Evolutionary conservation across 176 grass and related monocot genomes (phyloP).

Genomic region (Oryza brachyantha): DNA sequence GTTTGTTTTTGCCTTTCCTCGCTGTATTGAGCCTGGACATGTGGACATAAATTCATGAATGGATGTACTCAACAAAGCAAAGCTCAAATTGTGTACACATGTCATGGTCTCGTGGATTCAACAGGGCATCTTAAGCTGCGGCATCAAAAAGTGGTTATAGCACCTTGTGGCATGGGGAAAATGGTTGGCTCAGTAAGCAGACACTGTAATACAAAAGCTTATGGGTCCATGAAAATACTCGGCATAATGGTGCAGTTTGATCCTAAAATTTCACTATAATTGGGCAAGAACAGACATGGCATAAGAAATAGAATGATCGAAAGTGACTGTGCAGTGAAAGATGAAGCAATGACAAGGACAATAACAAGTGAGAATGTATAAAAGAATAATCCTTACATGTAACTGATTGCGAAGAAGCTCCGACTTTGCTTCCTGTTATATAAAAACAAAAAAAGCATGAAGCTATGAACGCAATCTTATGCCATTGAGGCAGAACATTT

Average conservation of each 20-base stretch:
- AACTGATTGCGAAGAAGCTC: conserved; percentile 58
- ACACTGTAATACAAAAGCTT: conserved; percentile 2
- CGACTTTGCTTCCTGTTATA: conserved; percentile 65
- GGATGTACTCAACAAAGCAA: conserved; percentile 4
- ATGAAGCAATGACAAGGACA: conserved; percentile 7
- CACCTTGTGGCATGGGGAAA: too few relatives aligned
- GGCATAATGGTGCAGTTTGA: not conserved
- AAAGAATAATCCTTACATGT: conserved; percentile 61
- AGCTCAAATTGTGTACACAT: conserved; percentile 5
- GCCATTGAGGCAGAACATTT: conserved; percentile 5
- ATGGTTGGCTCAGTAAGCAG: conserved; percentile 1
- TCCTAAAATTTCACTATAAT: not conserved
- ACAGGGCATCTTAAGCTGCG: not conserved
- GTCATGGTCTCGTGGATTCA: conserved; percentile 2
- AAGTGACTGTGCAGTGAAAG: conserved; percentile 9
- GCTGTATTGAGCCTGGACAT: conserved; percentile 17
- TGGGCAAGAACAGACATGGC: not conserved
- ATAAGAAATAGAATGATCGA: not conserved
- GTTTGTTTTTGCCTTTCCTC: conserved; percentile 12
- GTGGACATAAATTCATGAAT: conserved; percentile 2
- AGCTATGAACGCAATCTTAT: conserved; percentile 19
- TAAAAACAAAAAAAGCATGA: conserved; percentile 30
- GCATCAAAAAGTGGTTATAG: too few relatives aligned
- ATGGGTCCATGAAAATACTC: not conserved
- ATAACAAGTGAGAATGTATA: conserved; percentile 2